phyloP scores from a whole-genome alignment of 225 moss, liverwort and hornwort species.

The Antitrichia curtipendula region DNA sequence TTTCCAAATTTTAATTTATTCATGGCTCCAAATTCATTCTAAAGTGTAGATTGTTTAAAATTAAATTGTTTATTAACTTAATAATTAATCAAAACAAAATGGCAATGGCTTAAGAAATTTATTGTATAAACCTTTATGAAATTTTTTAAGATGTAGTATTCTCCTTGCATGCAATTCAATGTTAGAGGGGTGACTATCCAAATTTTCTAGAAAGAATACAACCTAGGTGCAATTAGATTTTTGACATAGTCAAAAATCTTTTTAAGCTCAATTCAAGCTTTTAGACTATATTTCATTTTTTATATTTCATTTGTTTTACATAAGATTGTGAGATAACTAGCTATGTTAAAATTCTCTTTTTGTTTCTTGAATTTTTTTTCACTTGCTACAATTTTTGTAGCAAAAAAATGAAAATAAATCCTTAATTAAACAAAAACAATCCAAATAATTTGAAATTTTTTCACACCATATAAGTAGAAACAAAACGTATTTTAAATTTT shows the following conservation, averaged over 20 bases:
- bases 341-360: too few species aligned
- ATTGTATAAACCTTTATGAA: neutral
- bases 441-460: neutral
- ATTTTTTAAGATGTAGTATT: neutral
- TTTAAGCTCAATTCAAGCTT: too few species aligned
- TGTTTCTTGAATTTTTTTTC: too few species aligned
- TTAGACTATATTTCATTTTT: too few species aligned
- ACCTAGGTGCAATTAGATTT: neutral
- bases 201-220: neutral
- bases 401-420: too few species aligned
- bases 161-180: neutral
- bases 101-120: neutral
- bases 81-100: too few species aligned
- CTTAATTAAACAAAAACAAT: too few species aligned
- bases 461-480: fast-evolving
- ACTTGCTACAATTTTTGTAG: too few species aligned
- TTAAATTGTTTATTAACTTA: too few species aligned
- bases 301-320: too few species aligned
- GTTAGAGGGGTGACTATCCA: neutral
- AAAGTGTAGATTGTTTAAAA: neutral
- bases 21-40: neutral
- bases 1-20: neutral
- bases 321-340: too few species aligned
- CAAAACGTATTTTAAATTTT: too few species aligned
- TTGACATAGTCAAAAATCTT: neutral